Evolutionary conservation across 805 yeast genomes (phyloP).

Genomic region (Maudiozyma serrabonitensis): DNA sequence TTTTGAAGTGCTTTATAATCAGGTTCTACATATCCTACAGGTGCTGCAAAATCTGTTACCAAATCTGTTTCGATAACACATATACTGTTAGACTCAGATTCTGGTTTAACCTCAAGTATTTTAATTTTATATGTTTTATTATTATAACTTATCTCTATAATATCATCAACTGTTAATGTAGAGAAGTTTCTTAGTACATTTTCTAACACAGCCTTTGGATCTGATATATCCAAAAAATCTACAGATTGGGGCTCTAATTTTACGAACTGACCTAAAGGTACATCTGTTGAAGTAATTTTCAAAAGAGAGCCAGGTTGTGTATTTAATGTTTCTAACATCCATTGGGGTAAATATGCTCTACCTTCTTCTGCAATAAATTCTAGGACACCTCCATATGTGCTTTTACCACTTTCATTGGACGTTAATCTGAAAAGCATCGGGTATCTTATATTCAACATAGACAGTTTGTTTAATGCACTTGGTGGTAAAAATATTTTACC

Average conservation of each 20-base stretch:
- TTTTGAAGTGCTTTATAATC: conserved; percentile 38
- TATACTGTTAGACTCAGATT: conserved; percentile 50
- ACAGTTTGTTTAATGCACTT: conserved; percentile 77
- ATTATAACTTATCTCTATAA: conserved; percentile 78
- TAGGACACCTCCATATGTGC: conserved; percentile 86
- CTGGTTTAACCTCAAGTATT: conserved; percentile 82
- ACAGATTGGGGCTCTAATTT: conserved; percentile 92
- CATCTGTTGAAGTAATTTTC: conserved; percentile 63
- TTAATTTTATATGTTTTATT: conserved; percentile 67
- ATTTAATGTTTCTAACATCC: conserved; percentile 83
- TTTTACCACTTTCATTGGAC: conserved; percentile 50
- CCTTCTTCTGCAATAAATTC: conserved; percentile 98
- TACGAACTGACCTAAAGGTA: conserved; percentile 81
- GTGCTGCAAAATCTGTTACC: conserved; percentile 97
- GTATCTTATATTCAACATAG: conserved; percentile 84
- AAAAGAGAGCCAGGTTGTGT: conserved; percentile 74
- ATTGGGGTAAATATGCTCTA: conserved; percentile 83
- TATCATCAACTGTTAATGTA: conserved; percentile 74
- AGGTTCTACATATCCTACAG: conserved; percentile 96
- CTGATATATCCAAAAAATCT: conserved; percentile 85
- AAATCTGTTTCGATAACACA: conserved; percentile 96
- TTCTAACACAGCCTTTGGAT: conserved; percentile 94
- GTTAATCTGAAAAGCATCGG: conserved; percentile 88
- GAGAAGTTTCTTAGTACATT: conserved; percentile 85
- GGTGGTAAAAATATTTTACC: conserved; percentile 95